Evolutionary conservation across 768 basidiomycete species (phyloP).

Genomic region (Pleurotus platypus): DNA sequence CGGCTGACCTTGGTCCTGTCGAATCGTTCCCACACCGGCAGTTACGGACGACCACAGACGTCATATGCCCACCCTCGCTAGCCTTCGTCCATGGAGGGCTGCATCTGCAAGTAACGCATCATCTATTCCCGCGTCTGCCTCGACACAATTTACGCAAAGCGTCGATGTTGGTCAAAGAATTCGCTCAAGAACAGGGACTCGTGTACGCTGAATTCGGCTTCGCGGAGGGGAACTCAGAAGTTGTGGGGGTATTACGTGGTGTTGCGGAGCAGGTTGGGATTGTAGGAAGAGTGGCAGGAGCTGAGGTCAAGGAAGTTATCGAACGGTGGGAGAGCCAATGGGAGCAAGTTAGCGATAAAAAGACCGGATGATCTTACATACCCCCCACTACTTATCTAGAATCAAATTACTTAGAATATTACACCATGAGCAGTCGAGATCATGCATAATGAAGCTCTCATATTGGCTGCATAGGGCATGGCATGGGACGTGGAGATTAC

Average conservation of each 20-base stretch:
- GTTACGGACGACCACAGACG: constrained; percentile 95
- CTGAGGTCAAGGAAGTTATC: constrained; percentile 65
- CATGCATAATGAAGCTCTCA: background rate
- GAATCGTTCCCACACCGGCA: constrained; percentile 95
- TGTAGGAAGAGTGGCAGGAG: constrained; percentile 76
- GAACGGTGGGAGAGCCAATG: constrained; percentile 34
- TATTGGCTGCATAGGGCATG: constrained; percentile 35
- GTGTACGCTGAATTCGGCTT: constrained; percentile 90
- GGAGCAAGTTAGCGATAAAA: constrained; percentile 2
- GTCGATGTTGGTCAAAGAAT: constrained; percentile 81
- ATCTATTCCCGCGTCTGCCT: constrained; percentile 93
- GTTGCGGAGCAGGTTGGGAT: constrained; percentile 89
- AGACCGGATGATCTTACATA: background rate
- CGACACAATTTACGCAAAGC: constrained; percentile 88
- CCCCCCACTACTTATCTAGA: background rate
- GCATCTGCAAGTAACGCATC: constrained; percentile 95
- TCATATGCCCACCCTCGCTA: constrained; percentile 79
- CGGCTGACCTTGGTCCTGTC: constrained; percentile 81
- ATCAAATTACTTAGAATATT: too few species aligned
- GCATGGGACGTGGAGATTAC: constrained; percentile 24
- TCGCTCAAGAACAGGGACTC: constrained; percentile 79
- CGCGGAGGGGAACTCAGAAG: constrained; percentile 79
- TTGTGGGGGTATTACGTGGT: constrained; percentile 72
- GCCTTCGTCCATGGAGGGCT: constrained; percentile 96
- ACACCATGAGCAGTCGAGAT: background rate